phyloP scores from a whole-genome alignment of 495 filamentous ascomycete species.

The Penicillium pancosmium region DNA sequence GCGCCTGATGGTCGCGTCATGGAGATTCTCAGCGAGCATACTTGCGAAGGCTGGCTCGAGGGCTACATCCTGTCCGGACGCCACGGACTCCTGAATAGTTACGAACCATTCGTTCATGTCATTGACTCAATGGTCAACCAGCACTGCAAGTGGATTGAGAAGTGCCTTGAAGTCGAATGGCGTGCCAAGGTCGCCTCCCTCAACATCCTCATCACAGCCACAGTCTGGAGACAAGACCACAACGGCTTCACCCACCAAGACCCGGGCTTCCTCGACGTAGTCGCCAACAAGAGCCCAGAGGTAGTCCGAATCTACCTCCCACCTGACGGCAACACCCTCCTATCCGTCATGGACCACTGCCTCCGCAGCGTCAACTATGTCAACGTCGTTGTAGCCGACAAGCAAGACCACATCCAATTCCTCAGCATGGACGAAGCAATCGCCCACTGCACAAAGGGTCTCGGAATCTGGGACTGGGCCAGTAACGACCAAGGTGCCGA shows the following conservation, averaged over 20 bases:
- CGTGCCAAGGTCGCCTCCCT: slow-evolving; percentile 66
- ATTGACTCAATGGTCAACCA: slow-evolving; percentile 82
- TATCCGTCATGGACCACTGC: slow-evolving; percentile 70
- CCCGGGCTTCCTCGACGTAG: slow-evolving; percentile 73
- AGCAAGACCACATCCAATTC: slow-evolving; percentile 74
- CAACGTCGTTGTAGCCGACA: slow-evolving; percentile 76
- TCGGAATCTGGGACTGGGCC: slow-evolving; percentile 62
- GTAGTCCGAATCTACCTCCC: slow-evolving; percentile 78
- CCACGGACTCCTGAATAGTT: slow-evolving; percentile 73
- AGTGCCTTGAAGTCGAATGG: slow-evolving; percentile 73
- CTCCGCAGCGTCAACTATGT: slow-evolving; percentile 71
- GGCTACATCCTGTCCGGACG: slow-evolving; percentile 71
- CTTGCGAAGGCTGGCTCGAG: slow-evolving; percentile 76
- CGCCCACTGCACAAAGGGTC: slow-evolving; percentile 70
- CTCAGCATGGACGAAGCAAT: slow-evolving; percentile 68
- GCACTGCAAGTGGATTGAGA: slow-evolving; percentile 81
- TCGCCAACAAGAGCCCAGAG: slow-evolving; percentile 73
- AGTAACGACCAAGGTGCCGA: slow-evolving; percentile 60
- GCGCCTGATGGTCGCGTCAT: slow-evolving; percentile 66
- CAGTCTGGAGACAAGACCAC: slow-evolving; percentile 79
- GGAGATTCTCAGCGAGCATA: slow-evolving; percentile 79
- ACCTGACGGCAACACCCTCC: slow-evolving; percentile 72
- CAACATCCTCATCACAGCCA: slow-evolving; percentile 74
- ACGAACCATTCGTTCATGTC: slow-evolving; percentile 78
- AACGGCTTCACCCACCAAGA: slow-evolving; percentile 82